Evolutionary conservation across 441 rosid species (phyloP).

Genomic region (Erodium chrysanthum): DNA sequence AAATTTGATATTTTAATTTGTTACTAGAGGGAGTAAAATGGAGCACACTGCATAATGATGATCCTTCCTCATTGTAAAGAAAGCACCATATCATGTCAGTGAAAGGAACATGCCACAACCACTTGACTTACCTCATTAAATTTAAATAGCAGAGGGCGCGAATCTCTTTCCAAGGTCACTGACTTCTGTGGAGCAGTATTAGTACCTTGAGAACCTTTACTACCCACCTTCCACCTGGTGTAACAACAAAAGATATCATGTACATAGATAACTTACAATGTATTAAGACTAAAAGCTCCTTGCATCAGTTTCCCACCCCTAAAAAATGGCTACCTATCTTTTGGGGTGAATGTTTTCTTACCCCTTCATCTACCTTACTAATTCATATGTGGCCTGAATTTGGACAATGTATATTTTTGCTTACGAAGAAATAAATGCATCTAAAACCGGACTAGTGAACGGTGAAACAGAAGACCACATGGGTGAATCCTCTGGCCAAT

Average conservation of each 20-base stretch:
- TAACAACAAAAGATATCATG: conserved; percentile 15
- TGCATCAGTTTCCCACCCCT: not conserved
- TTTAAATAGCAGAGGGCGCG: conserved; percentile 71
- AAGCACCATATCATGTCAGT: not conserved
- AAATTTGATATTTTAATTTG: not conserved
- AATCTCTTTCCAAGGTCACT: conserved; percentile 49
- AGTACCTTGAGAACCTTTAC: conserved; percentile 37
- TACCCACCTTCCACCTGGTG: conserved; percentile 53
- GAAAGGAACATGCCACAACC: not conserved
- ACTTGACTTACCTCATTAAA: conserved; percentile 62
- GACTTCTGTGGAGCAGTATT: conserved; percentile 32
- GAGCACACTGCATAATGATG: not conserved
- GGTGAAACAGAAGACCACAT: no score
- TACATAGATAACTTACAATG: conserved; percentile 1
- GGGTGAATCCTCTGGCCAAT: no score
- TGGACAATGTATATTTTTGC: not conserved
- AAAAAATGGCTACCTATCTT: not conserved
- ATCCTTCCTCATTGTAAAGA: not conserved
- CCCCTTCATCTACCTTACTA: not conserved
- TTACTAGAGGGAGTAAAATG: not conserved
- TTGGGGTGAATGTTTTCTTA: not conserved
- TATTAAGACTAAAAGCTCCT: conserved; percentile 2
- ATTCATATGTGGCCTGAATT: not conserved
- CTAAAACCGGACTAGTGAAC: no score
- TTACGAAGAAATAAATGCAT: no score